Base-by-base conservation (phyloP, 345 rosid genomes). In the Jatropha curcas region DNA sequence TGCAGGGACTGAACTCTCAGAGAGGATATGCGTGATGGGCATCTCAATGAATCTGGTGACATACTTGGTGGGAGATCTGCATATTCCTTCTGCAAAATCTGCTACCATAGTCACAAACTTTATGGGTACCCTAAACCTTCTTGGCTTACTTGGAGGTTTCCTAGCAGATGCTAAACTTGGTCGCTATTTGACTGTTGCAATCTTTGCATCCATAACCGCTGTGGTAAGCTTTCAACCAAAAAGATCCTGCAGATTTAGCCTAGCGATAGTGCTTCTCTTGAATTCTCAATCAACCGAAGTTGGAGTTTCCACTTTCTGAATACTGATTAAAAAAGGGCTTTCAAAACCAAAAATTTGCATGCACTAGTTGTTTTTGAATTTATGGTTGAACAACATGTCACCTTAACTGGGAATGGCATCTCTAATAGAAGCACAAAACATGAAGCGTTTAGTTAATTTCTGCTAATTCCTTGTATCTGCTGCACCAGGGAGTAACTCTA, bases 21-120 rank as follows among this genome's bases (percentile, higher is more conserved):
- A 94, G 79, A 94, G 98, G 76, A 87, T 92, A 76, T 92, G 97
- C 79, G 92, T 86, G 68, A 86, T 93, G 90, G 98, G 98, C 4
- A 91, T 93, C 65, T 85, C 98, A 5, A 90, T 91, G 96, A 94
- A 94, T 61, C 76, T 94, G 34, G 95, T 94, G 74, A 90, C 97
- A 5, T 94, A 94, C 79, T 78, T 94, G 60, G 97, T 89, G 9
- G 91, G 88, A 45, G 86, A 84, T 74, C 39, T 94, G 88, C 97
- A 94, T 75, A 77, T 94, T 65, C 39, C 95, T 68, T 82, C 95
- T 2, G 88, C 98, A 2, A 84, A 87, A 82, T 92, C 98, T 25
- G 97, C 97, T 25, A 92, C 82, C 64, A 81, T 90, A 28, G 92
- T 89, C 16, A 94, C 97, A 74, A 90, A 92, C 76, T 94, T 92